Evolutionary conservation across 352 stramenopile genomes (phyloP).

Genomic region (Pythium insidiosum): DNA sequence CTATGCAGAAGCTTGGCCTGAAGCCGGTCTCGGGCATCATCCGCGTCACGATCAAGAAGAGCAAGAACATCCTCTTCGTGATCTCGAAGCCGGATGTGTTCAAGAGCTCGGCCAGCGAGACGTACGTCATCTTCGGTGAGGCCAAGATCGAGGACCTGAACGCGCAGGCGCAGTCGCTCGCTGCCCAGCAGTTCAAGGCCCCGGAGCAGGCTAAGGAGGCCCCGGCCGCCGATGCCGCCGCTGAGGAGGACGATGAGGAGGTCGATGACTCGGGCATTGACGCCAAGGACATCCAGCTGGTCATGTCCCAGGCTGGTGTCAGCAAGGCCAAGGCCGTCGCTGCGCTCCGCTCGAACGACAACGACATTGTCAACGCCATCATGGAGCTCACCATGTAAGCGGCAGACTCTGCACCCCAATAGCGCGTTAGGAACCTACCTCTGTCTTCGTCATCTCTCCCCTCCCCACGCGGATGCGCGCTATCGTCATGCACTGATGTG

Average conservation of each 20-base stretch:
- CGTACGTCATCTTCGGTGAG: conserved; percentile 98
- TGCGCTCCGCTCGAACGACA: conserved; percentile 97
- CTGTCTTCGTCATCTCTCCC: too few relatives aligned
- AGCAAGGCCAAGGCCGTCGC: conserved; percentile 93
- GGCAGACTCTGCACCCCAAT: conserved; percentile 5
- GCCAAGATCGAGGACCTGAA: conserved; percentile 97
- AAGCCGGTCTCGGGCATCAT: conserved; percentile 94
- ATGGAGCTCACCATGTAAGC: conserved; percentile 99
- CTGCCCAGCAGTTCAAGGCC: conserved; percentile 91
- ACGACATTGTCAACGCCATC: conserved; percentile 99
- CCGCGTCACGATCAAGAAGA: conserved; percentile 97
- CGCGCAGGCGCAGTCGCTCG: conserved; percentile 77
- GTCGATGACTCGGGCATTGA: conserved; percentile 96
- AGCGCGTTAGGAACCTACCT: conserved; percentile 18
- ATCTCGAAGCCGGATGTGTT: conserved; percentile 98
- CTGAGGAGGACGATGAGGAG: conserved; percentile 84
- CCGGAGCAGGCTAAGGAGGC: conserved; percentile 28
- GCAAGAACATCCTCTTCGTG: conserved; percentile 96
- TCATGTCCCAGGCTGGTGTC: conserved; percentile 93
- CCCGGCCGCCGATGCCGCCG: conserved; percentile 30
- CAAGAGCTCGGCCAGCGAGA: conserved; percentile 93
- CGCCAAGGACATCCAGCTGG: conserved; percentile 98
- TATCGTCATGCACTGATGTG: too few relatives aligned
- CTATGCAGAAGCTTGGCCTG: conserved; percentile 98
- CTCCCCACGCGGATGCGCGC: conserved; percentile 8